Base-by-base conservation (phyloP, 768 basidiomycete genomes). In the Multifurca ochricompacta region DNA sequence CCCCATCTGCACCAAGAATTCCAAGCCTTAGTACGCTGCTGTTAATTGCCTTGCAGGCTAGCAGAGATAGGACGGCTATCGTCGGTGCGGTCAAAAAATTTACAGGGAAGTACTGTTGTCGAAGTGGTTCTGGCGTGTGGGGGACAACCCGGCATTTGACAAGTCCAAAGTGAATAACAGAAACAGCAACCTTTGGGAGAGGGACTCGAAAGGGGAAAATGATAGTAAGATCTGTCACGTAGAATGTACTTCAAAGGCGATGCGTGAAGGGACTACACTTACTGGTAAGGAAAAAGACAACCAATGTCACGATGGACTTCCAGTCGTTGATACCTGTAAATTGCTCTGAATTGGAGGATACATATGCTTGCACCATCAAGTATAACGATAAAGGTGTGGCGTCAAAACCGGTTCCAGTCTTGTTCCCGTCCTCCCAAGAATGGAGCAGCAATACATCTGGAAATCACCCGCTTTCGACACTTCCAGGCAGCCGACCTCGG, bases 1-100 rank as follows among this genome's bases (percentile, higher is more conserved):
- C 78, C 3, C 85, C 85, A 55, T 84, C 83, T 0, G 76, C 74
- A 6, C 87, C 87, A 10, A 94, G 81, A 48, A 95, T 90, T 1
- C 94, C 94, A 55, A 79, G 70, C 14, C 83, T 76, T 35, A 95
- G 76, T 9, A 77, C 79, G 0, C 59, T 27, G 0, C 65, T 53
- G 50, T 73, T 62, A 35, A 71, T 66, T 11, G 62, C 64, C 14
- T 60, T 58, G 3, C 59, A 44, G 9, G 67, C 68, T 5, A 68
- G 63, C 8, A 70, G 62, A 11, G 68, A 31, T 3, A 69, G 41
- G 10, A 69, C 64, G 10, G 69, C 64, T 9, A 62, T 11, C 7
- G 68, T 51, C 14, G 69, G 70, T 4, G 65, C 66, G 6, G 66
- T 69, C 34, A 67, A 60, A 52, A 67, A 67, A 56, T 70, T 65